Evolutionary conservation across 116 monocot genomes (phyloP).

Genomic region (Papilionanthe hybrid): DNA sequence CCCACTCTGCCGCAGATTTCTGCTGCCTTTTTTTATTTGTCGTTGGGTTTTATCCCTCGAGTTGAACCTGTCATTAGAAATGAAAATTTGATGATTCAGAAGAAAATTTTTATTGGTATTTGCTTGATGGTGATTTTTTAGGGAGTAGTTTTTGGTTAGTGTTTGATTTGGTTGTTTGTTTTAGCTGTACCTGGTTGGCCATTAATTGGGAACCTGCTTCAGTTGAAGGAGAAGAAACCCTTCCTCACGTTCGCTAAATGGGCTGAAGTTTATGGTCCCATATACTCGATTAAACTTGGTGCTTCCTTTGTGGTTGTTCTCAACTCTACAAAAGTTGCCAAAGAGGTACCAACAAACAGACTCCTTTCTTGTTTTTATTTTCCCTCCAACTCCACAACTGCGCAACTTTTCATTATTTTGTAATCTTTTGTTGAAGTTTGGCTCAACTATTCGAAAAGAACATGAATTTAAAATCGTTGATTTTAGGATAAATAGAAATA

Average conservation of each 20-base stretch:
- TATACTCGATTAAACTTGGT: slow-evolving; percentile 76
- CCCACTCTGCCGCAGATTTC: not conserved
- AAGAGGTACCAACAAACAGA: slow-evolving; percentile 45
- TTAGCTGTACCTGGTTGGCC: slow-evolving; percentile 85
- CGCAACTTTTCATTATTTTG: not conserved
- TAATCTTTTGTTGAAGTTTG: not conserved
- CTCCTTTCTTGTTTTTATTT: not conserved
- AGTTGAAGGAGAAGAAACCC: slow-evolving; percentile 66
- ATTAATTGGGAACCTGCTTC: slow-evolving; percentile 82
- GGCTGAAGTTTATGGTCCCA: slow-evolving; percentile 59
- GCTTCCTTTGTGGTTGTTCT: slow-evolving; percentile 62
- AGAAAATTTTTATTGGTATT: not conserved
- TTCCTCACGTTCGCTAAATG: slow-evolving; percentile 58
- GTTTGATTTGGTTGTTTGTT: slow-evolving; percentile 4
- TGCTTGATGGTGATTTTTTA: not conserved
- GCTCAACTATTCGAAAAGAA: no score
- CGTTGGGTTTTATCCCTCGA: not conserved
- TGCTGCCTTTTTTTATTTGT: not conserved
- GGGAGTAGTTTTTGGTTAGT: not conserved
- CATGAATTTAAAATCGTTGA: not conserved
- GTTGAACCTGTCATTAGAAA: not conserved
- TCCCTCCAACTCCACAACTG: not conserved
- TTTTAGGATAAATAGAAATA: not conserved
- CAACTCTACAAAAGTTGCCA: slow-evolving; percentile 72
- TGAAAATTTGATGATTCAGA: not conserved